Base-by-base conservation (phyloP, 306 rosid genomes). In the Cucumis cinereus region DNA sequence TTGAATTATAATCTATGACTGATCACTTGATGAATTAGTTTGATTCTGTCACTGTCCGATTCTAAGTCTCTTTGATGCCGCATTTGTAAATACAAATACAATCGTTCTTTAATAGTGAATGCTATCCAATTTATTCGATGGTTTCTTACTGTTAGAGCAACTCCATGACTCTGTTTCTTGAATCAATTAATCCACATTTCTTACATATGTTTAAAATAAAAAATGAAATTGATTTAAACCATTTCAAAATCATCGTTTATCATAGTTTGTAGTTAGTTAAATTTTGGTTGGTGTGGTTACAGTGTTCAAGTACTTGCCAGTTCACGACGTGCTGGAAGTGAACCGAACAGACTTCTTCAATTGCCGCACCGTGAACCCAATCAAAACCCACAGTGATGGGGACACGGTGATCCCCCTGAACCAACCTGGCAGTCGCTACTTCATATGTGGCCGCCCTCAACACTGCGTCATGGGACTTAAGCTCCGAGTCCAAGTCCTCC, bases 241-340 rank as follows among this genome's bases (percentile, higher is more conserved):
- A 43, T 43, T 45, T 13, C 52, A 45, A 45, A 13, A 45, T 4
- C 49, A 10, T n/a, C 49, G 52, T 12, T 9, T 45, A 0, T 45
- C 1, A 45, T 43, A 13, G 12, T 2, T 43, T 45, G 52, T 45
- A 13, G 5, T 45, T 3, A 45, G 52, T 13, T 45, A 45, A 45
- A 45, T 45, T 45, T 50, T 3, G 33, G 41, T 47, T 19, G 35
- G 26, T 22, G 9, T 15, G 30, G 38, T 84, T 78, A 79, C 90
- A 92, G 98, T 92, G 77, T 92, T 92, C 81, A 14, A 43, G 2
- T 92, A 92, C 87, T 83, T 90, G 64, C 98, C 96, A 73, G 61
- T 81, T 30, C 88, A 90, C 53, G 98, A 92, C 47, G 91, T 90
- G 60, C 78, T 89, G 75, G 98, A 92, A 59, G 94, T 92, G 23